A percentile compares a stretch with the other conserved stretches of the same genome.
phyloP scores from a whole-genome alignment of 345 rosid species.

The Xanthoceras sorbifolium region DNA sequence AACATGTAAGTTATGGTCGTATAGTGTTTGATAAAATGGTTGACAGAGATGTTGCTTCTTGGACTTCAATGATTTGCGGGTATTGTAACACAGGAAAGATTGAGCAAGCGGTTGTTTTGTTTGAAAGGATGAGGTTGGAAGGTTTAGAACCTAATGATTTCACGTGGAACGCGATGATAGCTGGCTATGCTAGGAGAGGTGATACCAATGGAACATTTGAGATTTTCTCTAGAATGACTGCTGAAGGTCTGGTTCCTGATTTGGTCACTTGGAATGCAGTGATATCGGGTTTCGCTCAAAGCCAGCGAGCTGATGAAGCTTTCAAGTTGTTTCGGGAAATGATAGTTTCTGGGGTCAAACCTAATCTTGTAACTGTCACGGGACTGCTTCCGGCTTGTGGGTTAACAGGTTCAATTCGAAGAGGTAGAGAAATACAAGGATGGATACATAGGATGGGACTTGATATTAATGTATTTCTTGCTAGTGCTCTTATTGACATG shows the following conservation, averaged over 20 bases:
- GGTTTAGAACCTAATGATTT: constrained; percentile 47
- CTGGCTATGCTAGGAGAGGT: constrained; percentile 45
- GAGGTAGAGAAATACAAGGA: constrained; percentile 51
- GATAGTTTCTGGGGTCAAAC: constrained; percentile 38
- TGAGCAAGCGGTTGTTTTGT: constrained; percentile 31
- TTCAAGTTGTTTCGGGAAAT: constrained; percentile 34
- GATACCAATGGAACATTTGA: constrained; percentile 33
- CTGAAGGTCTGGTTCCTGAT: constrained; percentile 46
- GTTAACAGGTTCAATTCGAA: constrained; percentile 33
- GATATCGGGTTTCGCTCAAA: constrained; percentile 55
- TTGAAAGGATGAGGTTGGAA: constrained; percentile 46
- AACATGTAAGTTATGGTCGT: constrained; percentile 32
- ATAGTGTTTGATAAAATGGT: constrained; percentile 41
- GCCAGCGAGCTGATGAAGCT: constrained; percentile 40
- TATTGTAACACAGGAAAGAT: constrained; percentile 38
- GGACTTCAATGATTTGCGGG: constrained; percentile 60
- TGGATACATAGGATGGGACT: constrained; percentile 43
- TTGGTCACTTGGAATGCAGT: constrained; percentile 59
- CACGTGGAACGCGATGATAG: constrained; percentile 47
- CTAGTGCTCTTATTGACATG: constrained; percentile 62
- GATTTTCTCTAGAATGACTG: constrained; percentile 37
- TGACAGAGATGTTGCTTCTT: constrained; percentile 42
- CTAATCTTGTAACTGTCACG: constrained; percentile 44
- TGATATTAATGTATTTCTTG: constrained; percentile 38
- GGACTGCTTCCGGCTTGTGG: constrained; percentile 58